A percentile compares a stretch with the other conserved stretches of the same genome.
These are phyloP conservation scores for Colletotrichum salicis DNA, from an alignment of 2,329 filamentous ascomycete genomes.

Conservation along the genomic window DNA sequence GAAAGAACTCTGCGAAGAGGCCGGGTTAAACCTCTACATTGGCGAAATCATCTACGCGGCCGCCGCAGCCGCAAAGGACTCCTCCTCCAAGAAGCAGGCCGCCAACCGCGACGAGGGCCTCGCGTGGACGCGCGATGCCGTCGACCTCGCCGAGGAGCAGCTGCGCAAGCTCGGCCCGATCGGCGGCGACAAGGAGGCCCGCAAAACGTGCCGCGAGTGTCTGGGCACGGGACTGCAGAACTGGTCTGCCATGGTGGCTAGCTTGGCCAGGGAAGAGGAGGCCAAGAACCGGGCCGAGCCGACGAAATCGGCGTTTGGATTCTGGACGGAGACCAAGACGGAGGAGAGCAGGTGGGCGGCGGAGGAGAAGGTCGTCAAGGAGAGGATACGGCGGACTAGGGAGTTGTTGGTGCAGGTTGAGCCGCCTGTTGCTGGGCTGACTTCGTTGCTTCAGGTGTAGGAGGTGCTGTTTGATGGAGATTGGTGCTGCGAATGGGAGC, in stretches of 20 bases:
- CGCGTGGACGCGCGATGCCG: constrained; percentile 89
- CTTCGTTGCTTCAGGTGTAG: constrained; percentile 54
- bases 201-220: constrained; percentile 78
- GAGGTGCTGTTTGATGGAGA: neutral
- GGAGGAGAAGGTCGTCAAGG: constrained; percentile 64
- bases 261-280: constrained; percentile 66
- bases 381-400: constrained; percentile 60
- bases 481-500: neutral
- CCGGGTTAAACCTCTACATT: constrained; percentile 87
- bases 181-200: constrained; percentile 31
- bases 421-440: constrained; percentile 47
- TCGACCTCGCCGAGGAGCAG: constrained; percentile 80
- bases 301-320: constrained; percentile 47
- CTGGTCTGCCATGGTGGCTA: constrained; percentile 83
- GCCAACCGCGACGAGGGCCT: constrained; percentile 74
- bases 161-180: constrained; percentile 55
- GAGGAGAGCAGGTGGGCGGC: constrained; percentile 62
- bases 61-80: constrained; percentile 58
- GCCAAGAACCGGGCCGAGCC: constrained; percentile 45
- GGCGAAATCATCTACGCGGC: constrained; percentile 85
- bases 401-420: constrained; percentile 63
- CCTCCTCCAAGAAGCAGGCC: constrained; percentile 35
- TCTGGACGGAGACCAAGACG: constrained; percentile 51
- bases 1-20: constrained; percentile 82
- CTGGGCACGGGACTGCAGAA: constrained; percentile 80